These are phyloP conservation scores for Thymus quinquecostatus DNA, from an alignment of 257 asterid species.

Conservation along the genomic window DNA sequence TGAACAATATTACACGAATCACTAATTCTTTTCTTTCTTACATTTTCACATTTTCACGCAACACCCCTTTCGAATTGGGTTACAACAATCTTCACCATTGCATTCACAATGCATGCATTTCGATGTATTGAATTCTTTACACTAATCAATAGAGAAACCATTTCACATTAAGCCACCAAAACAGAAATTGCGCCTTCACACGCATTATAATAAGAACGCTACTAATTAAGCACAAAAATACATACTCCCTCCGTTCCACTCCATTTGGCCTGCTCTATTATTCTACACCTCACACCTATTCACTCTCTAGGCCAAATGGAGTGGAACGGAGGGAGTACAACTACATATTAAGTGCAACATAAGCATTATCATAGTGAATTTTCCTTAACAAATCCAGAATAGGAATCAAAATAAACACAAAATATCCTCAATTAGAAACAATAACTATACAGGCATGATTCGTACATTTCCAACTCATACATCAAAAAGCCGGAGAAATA, in stretches of 20 bases:
- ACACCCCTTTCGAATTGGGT: slow-evolving; percentile 29
- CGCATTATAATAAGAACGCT: slow-evolving; percentile 6
- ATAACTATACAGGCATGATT: slow-evolving; percentile 12
- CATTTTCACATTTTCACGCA: slow-evolving; percentile 25
- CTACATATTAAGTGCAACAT: not conserved
- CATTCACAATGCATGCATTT: slow-evolving; percentile 28
- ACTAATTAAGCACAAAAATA: not conserved
- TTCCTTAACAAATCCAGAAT: not conserved
- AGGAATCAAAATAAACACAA: slow-evolving; percentile 16
- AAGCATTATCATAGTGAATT: slow-evolving; percentile 1
- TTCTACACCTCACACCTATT: too few species aligned
- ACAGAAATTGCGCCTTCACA: slow-evolving; percentile 15
- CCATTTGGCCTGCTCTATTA: too few species aligned
- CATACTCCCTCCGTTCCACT: not conserved
- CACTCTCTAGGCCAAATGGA: too few species aligned
- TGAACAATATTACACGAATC: slow-evolving; percentile 35
- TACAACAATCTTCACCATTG: slow-evolving; percentile 29
- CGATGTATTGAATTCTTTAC: slow-evolving; percentile 5
- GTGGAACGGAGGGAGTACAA: too few species aligned
- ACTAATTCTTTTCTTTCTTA: slow-evolving; percentile 6
- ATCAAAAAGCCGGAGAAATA: not conserved
- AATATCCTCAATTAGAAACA: not conserved
- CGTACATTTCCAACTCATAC: not conserved
- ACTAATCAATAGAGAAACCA: slow-evolving; percentile 8
- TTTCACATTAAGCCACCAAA: slow-evolving; percentile 11